Evolutionary conservation across 805 yeast genomes (phyloP).

Genomic region (Schizosaccharomyces octosporus): DNA sequence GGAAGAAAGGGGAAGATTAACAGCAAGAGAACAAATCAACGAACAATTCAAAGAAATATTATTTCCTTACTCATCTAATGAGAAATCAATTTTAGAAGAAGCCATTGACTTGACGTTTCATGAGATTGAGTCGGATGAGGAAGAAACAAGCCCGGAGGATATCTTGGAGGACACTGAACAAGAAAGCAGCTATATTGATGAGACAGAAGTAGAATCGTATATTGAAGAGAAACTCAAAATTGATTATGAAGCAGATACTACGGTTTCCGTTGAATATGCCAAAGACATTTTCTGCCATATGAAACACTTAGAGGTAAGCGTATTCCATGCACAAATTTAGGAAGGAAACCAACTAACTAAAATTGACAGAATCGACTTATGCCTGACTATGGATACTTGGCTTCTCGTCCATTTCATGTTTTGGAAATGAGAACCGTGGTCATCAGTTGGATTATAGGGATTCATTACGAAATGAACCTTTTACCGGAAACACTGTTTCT

Average conservation of each 20-base stretch:
- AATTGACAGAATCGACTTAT: neutral
- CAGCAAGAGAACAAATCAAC: too few species aligned
- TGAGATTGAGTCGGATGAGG: too few species aligned
- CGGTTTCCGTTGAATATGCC: neutral
- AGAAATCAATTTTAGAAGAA: neutral
- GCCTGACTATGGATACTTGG: neutral
- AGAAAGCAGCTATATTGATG: neutral
- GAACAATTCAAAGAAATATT: too few species aligned
- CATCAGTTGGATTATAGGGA: slow-evolving; percentile 86
- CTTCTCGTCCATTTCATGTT: neutral
- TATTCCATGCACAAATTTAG: neutral
- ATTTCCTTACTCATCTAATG: too few species aligned
- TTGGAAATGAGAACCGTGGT: slow-evolving; percentile 45
- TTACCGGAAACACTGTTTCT: slow-evolving; percentile 76
- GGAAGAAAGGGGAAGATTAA: too few species aligned
- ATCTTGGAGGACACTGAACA: neutral
- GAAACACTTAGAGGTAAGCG: neutral
- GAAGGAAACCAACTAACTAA: neutral
- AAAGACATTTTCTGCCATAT: neutral
- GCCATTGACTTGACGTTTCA: neutral
- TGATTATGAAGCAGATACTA: neutral
- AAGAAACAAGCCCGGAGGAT: too few species aligned
- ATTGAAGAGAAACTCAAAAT: neutral
- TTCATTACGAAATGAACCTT: slow-evolving; percentile 62
- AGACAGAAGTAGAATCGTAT: neutral